These are phyloP conservation scores for Stachybotrys elegans DNA, from an alignment of 2,329 filamentous ascomycete genomes.

Conservation along the genomic window DNA sequence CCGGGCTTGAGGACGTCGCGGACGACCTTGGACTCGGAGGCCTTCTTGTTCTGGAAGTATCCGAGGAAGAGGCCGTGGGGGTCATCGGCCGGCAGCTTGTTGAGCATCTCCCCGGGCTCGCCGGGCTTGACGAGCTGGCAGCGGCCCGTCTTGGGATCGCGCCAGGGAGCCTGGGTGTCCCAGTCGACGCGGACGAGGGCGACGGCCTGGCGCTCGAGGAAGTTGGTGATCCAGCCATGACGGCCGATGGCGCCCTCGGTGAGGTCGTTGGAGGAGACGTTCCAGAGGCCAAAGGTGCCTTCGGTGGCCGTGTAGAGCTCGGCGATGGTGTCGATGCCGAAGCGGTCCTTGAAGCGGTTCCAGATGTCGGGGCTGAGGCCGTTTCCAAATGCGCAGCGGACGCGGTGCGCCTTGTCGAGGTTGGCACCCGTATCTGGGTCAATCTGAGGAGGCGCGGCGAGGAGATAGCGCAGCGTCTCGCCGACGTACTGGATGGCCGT, in stretches of 20 bases:
- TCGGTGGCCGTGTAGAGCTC: slow-evolving; percentile 83
- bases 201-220: slow-evolving; percentile 45
- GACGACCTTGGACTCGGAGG: slow-evolving; percentile 69
- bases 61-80: slow-evolving; percentile 68
- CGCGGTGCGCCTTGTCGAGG: slow-evolving; percentile 66
- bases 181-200: slow-evolving; percentile 67
- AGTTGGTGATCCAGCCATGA: slow-evolving; percentile 55
- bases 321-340: slow-evolving; percentile 65
- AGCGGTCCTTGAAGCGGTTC: slow-evolving; percentile 77
- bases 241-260: slow-evolving; percentile 74
- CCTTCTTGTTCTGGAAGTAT: slow-evolving; percentile 70
- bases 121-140: slow-evolving; percentile 55
- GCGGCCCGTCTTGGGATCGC: slow-evolving; percentile 64
- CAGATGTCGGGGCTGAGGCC: slow-evolving; percentile 82
- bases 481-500: slow-evolving; percentile 84
- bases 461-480: slow-evolving; percentile 78
- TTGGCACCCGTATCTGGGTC: slow-evolving; percentile 61
- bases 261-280: slow-evolving; percentile 68
- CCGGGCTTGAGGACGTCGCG: slow-evolving; percentile 68
- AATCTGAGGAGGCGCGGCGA: slow-evolving; percentile 58
- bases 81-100: slow-evolving; percentile 60
- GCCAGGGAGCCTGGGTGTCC: slow-evolving; percentile 61
- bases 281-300: slow-evolving; percentile 64
- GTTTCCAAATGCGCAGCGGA: slow-evolving; percentile 78
- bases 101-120: slow-evolving; percentile 71